A percentile compares a stretch with the other conserved stretches of the same genome.
These are phyloP conservation scores for Saturnispora sekii DNA, from an alignment of 805 yeast species.

Conservation along the genomic window DNA sequence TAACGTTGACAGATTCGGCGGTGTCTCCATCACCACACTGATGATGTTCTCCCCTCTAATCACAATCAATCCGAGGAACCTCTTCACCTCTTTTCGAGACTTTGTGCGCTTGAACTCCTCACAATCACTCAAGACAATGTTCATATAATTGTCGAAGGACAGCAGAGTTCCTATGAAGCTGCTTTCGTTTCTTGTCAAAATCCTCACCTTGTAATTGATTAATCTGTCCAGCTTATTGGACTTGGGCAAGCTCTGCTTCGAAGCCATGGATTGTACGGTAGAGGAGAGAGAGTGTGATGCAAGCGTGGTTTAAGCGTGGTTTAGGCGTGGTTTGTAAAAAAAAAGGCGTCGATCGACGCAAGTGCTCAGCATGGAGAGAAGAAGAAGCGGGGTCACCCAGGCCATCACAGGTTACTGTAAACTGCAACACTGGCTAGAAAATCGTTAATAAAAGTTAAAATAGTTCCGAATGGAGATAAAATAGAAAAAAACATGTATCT, in stretches of 20 bases:
- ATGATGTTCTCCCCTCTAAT: slow-evolving; percentile 84
- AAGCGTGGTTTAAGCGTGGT: not conserved
- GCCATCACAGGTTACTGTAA: no score
- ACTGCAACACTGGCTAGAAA: no score
- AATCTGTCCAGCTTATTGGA: slow-evolving; percentile 49
- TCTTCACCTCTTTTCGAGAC: slow-evolving; percentile 56
- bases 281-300: not conserved
- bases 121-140: slow-evolving; percentile 72
- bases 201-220: slow-evolving; percentile 62
- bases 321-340: not conserved
- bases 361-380: not conserved
- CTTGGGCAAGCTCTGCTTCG: slow-evolving; percentile 27
- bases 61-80: slow-evolving; percentile 72
- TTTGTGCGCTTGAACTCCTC: slow-evolving; percentile 75
- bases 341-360: slow-evolving; percentile 1
- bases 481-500: no score
- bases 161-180: slow-evolving; percentile 69
- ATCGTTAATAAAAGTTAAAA: no score
- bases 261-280: slow-evolving; percentile 14
- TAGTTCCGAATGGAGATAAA: no score
- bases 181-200: slow-evolving; percentile 68
- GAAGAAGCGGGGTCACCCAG: no score
- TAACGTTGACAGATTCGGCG: slow-evolving; percentile 31
- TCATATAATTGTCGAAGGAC: slow-evolving; percentile 87
- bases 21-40: slow-evolving; percentile 60